These are phyloP conservation scores for Pholiota microspora DNA, from an alignment of 768 basidiomycete genomes.

Conservation along the genomic window DNA sequence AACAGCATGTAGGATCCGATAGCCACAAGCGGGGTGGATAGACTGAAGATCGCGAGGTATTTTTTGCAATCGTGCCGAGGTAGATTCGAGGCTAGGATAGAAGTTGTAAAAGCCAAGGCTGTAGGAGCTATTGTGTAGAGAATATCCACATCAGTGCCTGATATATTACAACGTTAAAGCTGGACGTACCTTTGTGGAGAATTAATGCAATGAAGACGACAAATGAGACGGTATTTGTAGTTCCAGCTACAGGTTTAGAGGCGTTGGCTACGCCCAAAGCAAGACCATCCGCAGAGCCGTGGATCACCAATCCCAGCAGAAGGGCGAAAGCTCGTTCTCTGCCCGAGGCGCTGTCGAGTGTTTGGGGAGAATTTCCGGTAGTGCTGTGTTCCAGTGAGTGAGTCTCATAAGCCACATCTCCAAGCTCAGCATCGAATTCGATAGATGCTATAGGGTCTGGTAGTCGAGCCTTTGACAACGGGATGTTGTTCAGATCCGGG, in stretches of 20 bases:
- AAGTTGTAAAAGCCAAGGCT: constrained; percentile 82
- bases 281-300: constrained; percentile 90
- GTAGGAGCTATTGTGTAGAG: constrained; percentile 68
- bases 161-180: too few species aligned
- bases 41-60: constrained; percentile 75
- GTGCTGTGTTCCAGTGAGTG: constrained; percentile 16
- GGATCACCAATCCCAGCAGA: constrained; percentile 83
- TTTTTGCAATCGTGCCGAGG: constrained; percentile 66
- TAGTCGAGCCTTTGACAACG: constrained; percentile 12
- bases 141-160: too few species aligned
- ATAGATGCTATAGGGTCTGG: constrained; percentile 23
- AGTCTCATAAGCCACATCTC: constrained; percentile 44
- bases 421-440: constrained; percentile 64
- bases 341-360: constrained; percentile 17
- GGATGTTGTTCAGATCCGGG: constrained; percentile 11
- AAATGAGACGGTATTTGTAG: constrained; percentile 56
- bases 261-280: constrained; percentile 77
- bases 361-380: constrained; percentile 6
- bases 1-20: constrained; percentile 73
- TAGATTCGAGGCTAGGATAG: constrained; percentile 77
- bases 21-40: constrained; percentile 83
- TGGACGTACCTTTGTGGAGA: constrained; percentile 83
- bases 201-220: constrained; percentile 90
- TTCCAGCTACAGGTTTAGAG: constrained; percentile 23
- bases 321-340: constrained; percentile 59